A percentile compares a stretch with the other conserved stretches of the same genome.
Conservation (phyloP, 176 grass and related monocot genomes). For the Oryza meridionalis region DNA sequence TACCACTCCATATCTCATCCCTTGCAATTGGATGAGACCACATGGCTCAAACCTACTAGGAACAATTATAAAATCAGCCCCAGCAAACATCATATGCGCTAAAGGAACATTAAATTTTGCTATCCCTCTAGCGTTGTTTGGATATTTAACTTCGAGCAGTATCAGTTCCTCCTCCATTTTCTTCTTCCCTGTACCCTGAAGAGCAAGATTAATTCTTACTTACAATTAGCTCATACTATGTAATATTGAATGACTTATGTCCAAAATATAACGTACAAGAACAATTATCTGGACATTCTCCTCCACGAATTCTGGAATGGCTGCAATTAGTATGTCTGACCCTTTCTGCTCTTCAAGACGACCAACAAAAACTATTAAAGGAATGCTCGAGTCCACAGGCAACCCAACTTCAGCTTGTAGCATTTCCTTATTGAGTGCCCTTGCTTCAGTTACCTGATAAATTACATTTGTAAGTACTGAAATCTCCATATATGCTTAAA, state of each 20-base stretch:
- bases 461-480: conserved; percentile 30
- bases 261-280: conserved; percentile 54
- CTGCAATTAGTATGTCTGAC: conserved; percentile 85
- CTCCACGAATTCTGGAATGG: conserved; percentile 74
- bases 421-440: conserved; percentile 82
- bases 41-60: conserved; percentile 82
- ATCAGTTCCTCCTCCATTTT: conserved; percentile 66
- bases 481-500: conserved; percentile 11
- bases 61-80: conserved; percentile 64
- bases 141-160: conserved; percentile 56
- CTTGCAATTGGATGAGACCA: conserved; percentile 74
- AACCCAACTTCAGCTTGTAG: conserved; percentile 92
- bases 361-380: conserved; percentile 70
- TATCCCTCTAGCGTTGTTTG: conserved; percentile 57
- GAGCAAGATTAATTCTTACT: conserved; percentile 1
- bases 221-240: background rate
- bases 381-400: conserved; percentile 64
- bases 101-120: conserved; percentile 73
- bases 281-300: conserved; percentile 93
- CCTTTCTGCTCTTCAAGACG: conserved; percentile 97
- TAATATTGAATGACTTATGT: background rate
- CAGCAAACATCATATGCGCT: conserved; percentile 67
- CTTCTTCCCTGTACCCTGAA: conserved; percentile 96
- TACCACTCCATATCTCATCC: conserved; percentile 78
- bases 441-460: conserved; percentile 76